Base-by-base conservation (phyloP, 2,329 filamentous ascomycete genomes). In the Diaporthe helianthi region DNA sequence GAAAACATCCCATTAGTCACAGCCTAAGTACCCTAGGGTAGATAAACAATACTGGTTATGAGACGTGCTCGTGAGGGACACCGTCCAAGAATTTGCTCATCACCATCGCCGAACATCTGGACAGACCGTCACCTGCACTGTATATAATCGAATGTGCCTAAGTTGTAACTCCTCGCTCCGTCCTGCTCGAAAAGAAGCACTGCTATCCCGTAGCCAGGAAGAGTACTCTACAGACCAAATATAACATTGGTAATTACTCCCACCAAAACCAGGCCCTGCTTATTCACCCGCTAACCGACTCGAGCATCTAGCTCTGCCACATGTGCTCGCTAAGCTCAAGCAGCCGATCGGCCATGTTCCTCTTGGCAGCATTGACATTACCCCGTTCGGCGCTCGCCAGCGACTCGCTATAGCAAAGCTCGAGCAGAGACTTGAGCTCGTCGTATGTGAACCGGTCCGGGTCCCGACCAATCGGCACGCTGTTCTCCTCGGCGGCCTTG, bases 281-380 rank as follows among this genome's bases (percentile, higher is more conserved):
- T n/a, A n/a, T 15, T 49, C 36, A 19, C 15, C 6, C 24, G 10
- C 13, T 2, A 13, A 10, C 8, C 36, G 3, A 53, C 3, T 22
- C 46, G 9, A 19, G 15, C 58, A 19, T 54, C 22, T 67, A 86
- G 69, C 80, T 84, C 79, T 90, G 86, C 89, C 89, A 93, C 87
- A 92, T 89, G 74, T 89, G 85, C 82, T 94, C 92, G 75, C 89
- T 92, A 74, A 94, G 81, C 74, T 86, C 87, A 71, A 92, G 79
- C 75, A 92, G 78, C 81, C 91, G 90, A 75, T 93, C 91, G 68
- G 88, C 90, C 85, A 93, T 85, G 76, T 87, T 85, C 76, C 91
- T 84, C 83, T 87, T 89, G 3, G 91, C 92, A 70, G 88, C 86
- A 26, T 88, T 84, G 53, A 85, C 86, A 68, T 92, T 87, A 38